These are phyloP conservation scores for Phragmites australis DNA, from an alignment of 176 grass and related monocot genomes.

Conservation along the genomic window DNA sequence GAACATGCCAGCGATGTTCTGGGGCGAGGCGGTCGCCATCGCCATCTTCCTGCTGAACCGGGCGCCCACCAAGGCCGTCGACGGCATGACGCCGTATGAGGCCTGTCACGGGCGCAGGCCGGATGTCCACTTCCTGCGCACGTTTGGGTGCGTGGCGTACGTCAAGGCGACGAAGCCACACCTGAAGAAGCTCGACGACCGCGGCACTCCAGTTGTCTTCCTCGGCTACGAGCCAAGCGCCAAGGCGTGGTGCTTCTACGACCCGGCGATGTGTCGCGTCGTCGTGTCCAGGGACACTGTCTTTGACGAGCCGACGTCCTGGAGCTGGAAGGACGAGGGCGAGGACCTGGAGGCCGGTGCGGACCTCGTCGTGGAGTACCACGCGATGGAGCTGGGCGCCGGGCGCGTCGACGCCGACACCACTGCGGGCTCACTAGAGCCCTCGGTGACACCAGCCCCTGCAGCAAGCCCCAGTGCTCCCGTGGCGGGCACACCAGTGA, in stretches of 20 bases:
- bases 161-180: neutral
- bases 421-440: too few species aligned
- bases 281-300: neutral
- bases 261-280: neutral
- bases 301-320: neutral
- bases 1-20: neutral
- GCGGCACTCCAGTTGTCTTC: neutral
- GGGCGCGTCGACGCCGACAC: neutral
- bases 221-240: neutral
- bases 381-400: neutral
- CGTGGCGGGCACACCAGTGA: too few species aligned
- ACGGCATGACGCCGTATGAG: neutral
- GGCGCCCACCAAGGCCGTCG: neutral
- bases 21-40: neutral
- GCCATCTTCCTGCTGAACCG: neutral
- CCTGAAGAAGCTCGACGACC: neutral
- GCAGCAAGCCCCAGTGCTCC: too few species aligned
- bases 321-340: neutral
- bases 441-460: too few species aligned
- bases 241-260: neutral
- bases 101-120: neutral
- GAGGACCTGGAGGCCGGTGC: neutral
- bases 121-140: too few species aligned
- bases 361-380: neutral
- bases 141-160: too few species aligned